Evolutionary conservation across 2,329 filamentous ascomycete genomes (phyloP), one percentile per base, ranked within the genome.

Genomic region (Hawksworthiomyces lignivorus): DNA sequence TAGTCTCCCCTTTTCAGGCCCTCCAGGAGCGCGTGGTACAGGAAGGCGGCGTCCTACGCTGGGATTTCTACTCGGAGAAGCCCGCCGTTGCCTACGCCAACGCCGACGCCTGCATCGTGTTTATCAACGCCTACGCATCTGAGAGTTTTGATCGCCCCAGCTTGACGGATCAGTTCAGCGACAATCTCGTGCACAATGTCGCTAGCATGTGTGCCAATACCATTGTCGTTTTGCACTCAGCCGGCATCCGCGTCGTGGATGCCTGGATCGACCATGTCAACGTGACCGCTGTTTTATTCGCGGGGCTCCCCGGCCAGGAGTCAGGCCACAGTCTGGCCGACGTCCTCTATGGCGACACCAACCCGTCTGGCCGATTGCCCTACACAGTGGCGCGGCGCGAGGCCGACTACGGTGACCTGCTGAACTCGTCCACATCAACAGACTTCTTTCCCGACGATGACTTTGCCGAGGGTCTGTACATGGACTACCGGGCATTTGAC

Each of bases 71-170:
- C 9, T 67, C 65, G 0, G 54, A 54, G 8, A 53, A 67, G 12
- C 71, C 24, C 8, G 24, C 30, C 0, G 31, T 46, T 9, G 52
- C 73, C 7, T 68, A 72, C 41, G 54, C 59, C 29, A 66, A 57
- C 22, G 63, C 69, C 3, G 70, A 87, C 53, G 67, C 84, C 11
- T 88, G 84, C 39, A 56, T 79, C 3, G 73, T 79, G 1, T 77
- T 80, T 51, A 70, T 80, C 55, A 81, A 83, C 56, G 75, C 72
- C 29, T 86, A 88, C 57, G 76, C 83, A 1, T 84, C 85, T 0
- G 88, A 94, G 61, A 85, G 84, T 0, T 87, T 75, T 61, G 73
- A 87, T 46, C 70, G 79, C 33, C 64, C 75, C 0, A 73, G 73
- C 10, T 71, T 90, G 15, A 73, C 76, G 39, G 85, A 92, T 53